Conservation (phyloP, 2,329 filamentous ascomycete genomes). For the Myrmaecium sp. region DNA sequence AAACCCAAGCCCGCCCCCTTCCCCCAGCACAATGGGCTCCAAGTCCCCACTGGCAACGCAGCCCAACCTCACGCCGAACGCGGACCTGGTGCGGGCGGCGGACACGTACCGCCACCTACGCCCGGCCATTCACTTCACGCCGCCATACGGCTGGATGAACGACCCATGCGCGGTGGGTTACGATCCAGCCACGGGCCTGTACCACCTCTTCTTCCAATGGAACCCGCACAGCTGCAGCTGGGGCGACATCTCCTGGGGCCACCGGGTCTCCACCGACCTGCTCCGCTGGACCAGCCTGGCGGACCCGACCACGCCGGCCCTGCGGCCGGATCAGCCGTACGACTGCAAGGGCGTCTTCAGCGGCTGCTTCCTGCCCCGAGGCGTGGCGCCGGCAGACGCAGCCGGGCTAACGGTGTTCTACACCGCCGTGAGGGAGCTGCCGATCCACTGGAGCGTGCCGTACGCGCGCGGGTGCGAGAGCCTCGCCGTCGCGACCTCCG, state of each 20-base stretch:
- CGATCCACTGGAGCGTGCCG: slow-evolving; percentile 23
- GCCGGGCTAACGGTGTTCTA: slow-evolving; percentile 22
- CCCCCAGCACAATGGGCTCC: too few species aligned
- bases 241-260: slow-evolving; percentile 27
- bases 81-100: too few species aligned
- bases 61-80: too few species aligned
- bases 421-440: slow-evolving; percentile 23
- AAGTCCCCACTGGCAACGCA: too few species aligned
- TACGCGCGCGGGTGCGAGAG: slow-evolving; percentile 21
- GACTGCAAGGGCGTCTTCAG: slow-evolving; percentile 26
- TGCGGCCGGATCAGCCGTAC: slow-evolving; percentile 19
- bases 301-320: slow-evolving; percentile 2
- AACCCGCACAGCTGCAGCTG: slow-evolving; percentile 25
- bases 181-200: slow-evolving; percentile 21
- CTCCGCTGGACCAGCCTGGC: slow-evolving; percentile 19
- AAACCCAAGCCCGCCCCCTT: too few species aligned
- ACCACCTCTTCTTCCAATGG: slow-evolving; percentile 28
- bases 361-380: slow-evolving; percentile 15
- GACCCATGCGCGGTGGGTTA: slow-evolving; percentile 27
- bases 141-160: slow-evolving; percentile 25
- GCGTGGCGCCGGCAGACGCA: slow-evolving; percentile 13
- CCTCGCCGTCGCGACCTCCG: slow-evolving; percentile 21
- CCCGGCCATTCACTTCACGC: slow-evolving; percentile 19
- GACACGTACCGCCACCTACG: too few species aligned
- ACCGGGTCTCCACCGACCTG: slow-evolving; percentile 21